A percentile compares a stretch with the other conserved stretches of the same genome.
Evolutionary conservation across 208 protist species (phyloP).

Genomic region (Crithidia fasciculata): DNA sequence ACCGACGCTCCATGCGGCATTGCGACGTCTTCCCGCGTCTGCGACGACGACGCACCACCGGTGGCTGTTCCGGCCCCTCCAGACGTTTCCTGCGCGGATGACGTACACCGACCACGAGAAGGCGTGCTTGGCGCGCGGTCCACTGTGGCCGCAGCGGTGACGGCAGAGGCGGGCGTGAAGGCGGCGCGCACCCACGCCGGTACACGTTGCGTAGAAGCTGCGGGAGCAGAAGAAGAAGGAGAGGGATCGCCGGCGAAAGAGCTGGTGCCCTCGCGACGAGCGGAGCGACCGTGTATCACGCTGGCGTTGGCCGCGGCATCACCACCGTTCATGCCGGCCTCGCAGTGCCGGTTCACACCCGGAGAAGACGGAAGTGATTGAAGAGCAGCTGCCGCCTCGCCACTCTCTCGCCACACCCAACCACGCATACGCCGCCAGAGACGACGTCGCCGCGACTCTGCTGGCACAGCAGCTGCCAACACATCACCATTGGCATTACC

Average conservation of each 20-base stretch:
- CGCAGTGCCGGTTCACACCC: neutral
- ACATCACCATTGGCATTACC: neutral
- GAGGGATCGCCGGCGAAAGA: neutral
- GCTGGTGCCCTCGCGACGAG: constrained; percentile 1
- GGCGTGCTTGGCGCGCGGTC: neutral
- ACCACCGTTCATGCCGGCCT: neutral
- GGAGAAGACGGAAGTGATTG: neutral
- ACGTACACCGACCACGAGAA: neutral
- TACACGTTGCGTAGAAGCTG: neutral
- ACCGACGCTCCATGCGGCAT: neutral
- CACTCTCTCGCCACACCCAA: constrained; percentile 4
- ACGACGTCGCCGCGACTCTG: neutral
- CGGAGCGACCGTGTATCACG: neutral
- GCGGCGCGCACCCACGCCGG: constrained; percentile 28
- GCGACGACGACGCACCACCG: neutral
- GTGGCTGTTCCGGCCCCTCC: neutral
- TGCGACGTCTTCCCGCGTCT: neutral
- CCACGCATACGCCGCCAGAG: constrained; percentile 11
- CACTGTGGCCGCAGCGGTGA: neutral
- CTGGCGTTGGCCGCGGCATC: neutral
- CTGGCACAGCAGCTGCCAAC: neutral
- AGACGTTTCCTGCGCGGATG: neutral
- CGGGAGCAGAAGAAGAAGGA: neutral
- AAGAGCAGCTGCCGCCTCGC: neutral
- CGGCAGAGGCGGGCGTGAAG: constrained; percentile 18